Percentiles rank a stretch among this genome's conserved stretches.
Evolutionary conservation across 768 basidiomycete species (phyloP).

Genomic region (Kwoniella dejecticola): DNA sequence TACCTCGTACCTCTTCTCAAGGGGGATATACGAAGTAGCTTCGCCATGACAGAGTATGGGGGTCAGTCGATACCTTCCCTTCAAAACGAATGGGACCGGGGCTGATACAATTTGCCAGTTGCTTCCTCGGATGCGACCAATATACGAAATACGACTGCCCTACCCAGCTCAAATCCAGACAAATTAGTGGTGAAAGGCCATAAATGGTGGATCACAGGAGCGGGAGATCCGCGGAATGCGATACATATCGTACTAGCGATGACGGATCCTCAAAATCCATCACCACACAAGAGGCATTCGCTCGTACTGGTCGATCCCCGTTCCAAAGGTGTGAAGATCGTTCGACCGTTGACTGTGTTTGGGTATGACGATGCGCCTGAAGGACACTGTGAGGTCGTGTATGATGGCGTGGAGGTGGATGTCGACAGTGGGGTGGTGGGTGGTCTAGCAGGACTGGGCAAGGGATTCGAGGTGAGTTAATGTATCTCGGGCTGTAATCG

Average conservation of each 20-base stretch:
- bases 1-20: constrained; percentile 86
- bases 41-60: constrained; percentile 95
- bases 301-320: constrained; percentile 92
- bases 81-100: not conserved
- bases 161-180: constrained; percentile 71
- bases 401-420: constrained; percentile 90
- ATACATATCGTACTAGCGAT: constrained; percentile 84
- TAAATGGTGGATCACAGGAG: constrained; percentile 99
- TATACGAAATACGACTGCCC: constrained; percentile 72
- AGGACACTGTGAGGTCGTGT: constrained; percentile 93
- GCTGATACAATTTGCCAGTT: constrained; percentile 56
- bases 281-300: constrained; percentile 79
- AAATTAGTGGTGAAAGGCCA: constrained; percentile 86
- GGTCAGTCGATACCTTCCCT: constrained; percentile 59
- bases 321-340: constrained; percentile 78
- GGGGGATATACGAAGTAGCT: constrained; percentile 84
- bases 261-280: constrained; percentile 79
- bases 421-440: constrained; percentile 69
- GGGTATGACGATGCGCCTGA: constrained; percentile 95
- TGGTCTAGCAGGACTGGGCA: constrained; percentile 75
- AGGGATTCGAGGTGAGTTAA: constrained; percentile 77
- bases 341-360: constrained; percentile 91
- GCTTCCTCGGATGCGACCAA: constrained; percentile 97
- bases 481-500: not conserved
- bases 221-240: constrained; percentile 85